Evolutionary conservation across 176 grass and related monocot species (phyloP).

Genomic region (Melocanna baccifera): DNA sequence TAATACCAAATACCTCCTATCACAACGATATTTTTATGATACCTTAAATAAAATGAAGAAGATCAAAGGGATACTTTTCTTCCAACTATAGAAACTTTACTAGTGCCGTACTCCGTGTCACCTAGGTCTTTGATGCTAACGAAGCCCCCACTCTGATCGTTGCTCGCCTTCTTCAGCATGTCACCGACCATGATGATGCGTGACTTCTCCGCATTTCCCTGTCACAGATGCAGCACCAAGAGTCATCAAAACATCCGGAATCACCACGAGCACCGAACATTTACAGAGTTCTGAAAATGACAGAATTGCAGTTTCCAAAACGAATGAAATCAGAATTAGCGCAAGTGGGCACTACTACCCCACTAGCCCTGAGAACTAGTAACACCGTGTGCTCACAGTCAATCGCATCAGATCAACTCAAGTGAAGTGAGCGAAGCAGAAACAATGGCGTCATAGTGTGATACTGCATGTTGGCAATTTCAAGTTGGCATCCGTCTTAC

Average conservation of each 20-base stretch:
- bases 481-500: no score
- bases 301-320: background rate
- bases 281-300: background rate
- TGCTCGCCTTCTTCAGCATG: constrained; percentile 69
- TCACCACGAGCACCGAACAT: background rate
- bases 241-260: background rate
- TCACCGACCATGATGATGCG: constrained; percentile 95
- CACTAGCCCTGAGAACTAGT: background rate
- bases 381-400: background rate
- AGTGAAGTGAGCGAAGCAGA: background rate
- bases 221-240: background rate
- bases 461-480: no score
- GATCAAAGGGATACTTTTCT: background rate
- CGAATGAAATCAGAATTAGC: no score
- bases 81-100: constrained; percentile 32
- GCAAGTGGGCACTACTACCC: background rate
- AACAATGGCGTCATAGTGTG: background rate
- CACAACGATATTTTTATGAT: background rate
- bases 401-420: background rate
- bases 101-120: constrained; percentile 71
- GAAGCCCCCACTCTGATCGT: constrained; percentile 26
- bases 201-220: constrained; percentile 92
- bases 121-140: constrained; percentile 65
- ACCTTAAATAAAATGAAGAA: background rate
- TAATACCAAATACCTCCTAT: background rate